Evolutionary conservation across 208 protist genomes (phyloP).

Genomic region (Crithidia thermophila): DNA sequence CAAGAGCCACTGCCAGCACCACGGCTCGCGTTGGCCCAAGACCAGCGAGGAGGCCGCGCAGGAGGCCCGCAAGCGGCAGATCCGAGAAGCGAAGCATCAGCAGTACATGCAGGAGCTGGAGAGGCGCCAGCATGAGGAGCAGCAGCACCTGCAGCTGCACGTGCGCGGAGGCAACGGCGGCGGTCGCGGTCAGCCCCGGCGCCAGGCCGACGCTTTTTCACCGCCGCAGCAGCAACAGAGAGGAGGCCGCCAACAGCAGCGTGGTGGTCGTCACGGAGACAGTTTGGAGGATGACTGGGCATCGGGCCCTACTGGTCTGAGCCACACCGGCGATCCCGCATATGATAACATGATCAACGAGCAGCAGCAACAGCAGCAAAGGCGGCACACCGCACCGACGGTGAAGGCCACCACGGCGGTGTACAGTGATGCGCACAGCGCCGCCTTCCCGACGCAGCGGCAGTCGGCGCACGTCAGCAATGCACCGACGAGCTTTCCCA

Average conservation of each 20-base stretch:
- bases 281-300: constrained; percentile 24
- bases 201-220: not conserved
- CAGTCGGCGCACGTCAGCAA: no score
- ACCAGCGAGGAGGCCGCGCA: constrained; percentile 31
- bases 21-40: constrained; percentile 63
- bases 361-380: constrained; percentile 16
- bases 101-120: constrained; percentile 8
- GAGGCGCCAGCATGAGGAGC: constrained; percentile 18
- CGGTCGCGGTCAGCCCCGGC: not conserved
- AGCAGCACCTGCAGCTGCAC: constrained; percentile 11
- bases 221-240: not conserved
- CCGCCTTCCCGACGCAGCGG: no score
- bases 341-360: constrained; percentile 38
- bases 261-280: not conserved
- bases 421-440: not conserved
- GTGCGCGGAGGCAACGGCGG: not conserved
- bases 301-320: constrained; percentile 13
- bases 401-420: not conserved
- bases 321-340: constrained; percentile 30
- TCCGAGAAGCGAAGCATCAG: constrained; percentile 17
- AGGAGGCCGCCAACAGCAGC: not conserved
- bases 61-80: constrained; percentile 19
- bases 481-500: no score
- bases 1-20: constrained; percentile 55
- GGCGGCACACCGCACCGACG: not conserved